Base-by-base conservation (phyloP, 2,329 filamentous ascomycete genomes). In the Phaeosphaeria sp. region DNA sequence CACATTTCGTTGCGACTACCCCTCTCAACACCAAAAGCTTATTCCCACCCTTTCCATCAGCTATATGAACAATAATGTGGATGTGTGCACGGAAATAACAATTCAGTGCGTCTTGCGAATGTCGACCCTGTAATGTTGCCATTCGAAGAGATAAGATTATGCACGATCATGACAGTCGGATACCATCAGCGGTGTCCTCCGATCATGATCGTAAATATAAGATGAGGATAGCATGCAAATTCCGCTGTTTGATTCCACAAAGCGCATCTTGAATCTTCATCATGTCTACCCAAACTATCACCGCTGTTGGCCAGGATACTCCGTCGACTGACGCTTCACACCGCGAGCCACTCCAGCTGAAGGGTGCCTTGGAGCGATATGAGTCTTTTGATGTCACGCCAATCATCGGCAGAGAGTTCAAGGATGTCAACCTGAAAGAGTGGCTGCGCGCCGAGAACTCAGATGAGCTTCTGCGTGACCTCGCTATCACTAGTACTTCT, bases 391-490 rank as follows among this genome's bases (percentile, higher is more conserved):
- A 89, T 25, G 78, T 85, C 2, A 89, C 87, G 0, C 87, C 87
- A 0, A 76, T 83, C 47, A 89, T 90, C 56, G 88, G 88, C 13
- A 81, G 81, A 2, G 87, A 90, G 66, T 90, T 83, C 57, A 77
- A 81, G 40, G 81, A 82, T 40, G 73, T 84, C 24, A 84, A 87
- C 58, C 76, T 90, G 1, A 83, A 83, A 6, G 87, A 91, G 21
- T 88, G 91, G 55, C 79, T 91, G 9, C 78, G 86, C 30, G 84
- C 85, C 0, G 81, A 85, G 0, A 89, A 90, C 67, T 82, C 87
- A 0, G 88, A 91, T 53, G 86, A 88, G 40, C 74, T 90, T 21
- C 68, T 91, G 18, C 81, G 86, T 0, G 89, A 91, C 62, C 79
- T 91, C 0, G 89, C 88, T 7, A 74, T 77, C 50, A 76, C 71